Evolutionary conservation across 1,284 basidiomycete genomes (phyloP), one percentile per base, ranked within the genome.

Genomic region (Ganoderma meredithae): DNA sequence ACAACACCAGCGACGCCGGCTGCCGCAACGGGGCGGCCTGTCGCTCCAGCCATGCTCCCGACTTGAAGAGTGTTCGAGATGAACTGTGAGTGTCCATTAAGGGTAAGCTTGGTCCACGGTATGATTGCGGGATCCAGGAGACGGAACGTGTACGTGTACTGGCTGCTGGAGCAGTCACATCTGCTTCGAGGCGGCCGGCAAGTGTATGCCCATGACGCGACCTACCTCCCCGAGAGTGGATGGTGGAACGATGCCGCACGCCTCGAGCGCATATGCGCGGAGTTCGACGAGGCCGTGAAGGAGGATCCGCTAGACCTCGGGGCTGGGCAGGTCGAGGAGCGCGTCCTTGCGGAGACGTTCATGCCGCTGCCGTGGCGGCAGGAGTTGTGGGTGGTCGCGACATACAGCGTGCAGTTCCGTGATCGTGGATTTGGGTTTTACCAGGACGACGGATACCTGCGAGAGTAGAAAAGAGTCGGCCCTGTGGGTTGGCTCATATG

Each of bases 61-160:
- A 88, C 71, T 71, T 79, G 43, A 83, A 82, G 75, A 88, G 87
- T 69, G 79, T 86, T 4, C 79, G 84, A 13, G 85, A 89, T 68
- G 78, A 79, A 13, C 73, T 85, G 86, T 88, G 65, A 71, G 85
- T 79, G 12, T 84, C 85, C 43, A 56, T 5, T 22, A 17, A 71
- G n/a, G 27, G 3, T 13, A 25, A 41, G 25, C 13, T 10, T 47
- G 12, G 13, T 31, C 27, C 25, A 53, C 12, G 27, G 10, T 27
- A 12, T 53, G 49, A 53, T 13, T 53, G 25, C 4, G 25, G 19
- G 27, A 47, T 4, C 1, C 49, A 81, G 80, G 2, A 81, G 82
- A 5, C 75, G 78, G 66, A 84, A 84, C 69, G 81, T 84, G 17
- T 84, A 82, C 67, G 58, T 80, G 3, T 78, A 76, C 66, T 79